These are phyloP conservation scores for Apiospora kogelbergensis DNA, from an alignment of 2,329 filamentous ascomycete species.

Conservation along the genomic window DNA sequence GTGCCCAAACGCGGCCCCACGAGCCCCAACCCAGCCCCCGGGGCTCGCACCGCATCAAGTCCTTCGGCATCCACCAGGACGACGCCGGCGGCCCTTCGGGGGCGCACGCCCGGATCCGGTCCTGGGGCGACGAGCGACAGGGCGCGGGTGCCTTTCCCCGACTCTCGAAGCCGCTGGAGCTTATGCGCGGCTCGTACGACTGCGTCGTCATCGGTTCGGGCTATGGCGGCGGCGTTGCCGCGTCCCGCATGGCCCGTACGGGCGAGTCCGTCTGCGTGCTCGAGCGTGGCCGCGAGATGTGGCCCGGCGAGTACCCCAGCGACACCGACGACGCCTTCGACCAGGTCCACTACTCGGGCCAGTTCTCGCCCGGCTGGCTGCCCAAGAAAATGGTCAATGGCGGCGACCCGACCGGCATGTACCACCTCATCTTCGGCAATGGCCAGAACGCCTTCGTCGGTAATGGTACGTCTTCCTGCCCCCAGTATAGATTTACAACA, in stretches of 20 bases:
- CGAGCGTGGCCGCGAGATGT: constrained; percentile 63
- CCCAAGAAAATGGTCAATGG: constrained; percentile 43
- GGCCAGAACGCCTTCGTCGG: constrained; percentile 63
- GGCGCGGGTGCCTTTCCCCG: constrained; percentile 42
- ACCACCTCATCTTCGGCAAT: constrained; percentile 61
- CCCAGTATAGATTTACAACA: neutral
- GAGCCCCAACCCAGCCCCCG: constrained; percentile 14
- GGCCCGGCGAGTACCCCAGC: constrained; percentile 65
- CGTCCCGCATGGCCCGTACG: constrained; percentile 62
- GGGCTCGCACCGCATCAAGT: constrained; percentile 26
- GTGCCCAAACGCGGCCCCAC: neutral
- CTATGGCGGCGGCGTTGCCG: constrained; percentile 67
- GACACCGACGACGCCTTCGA: constrained; percentile 44
- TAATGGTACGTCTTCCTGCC: constrained; percentile 44
- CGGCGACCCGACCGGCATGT: constrained; percentile 61
- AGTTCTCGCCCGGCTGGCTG: constrained; percentile 44
- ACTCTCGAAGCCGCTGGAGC: constrained; percentile 56
- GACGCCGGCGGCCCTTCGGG: constrained; percentile 34
- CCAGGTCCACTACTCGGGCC: constrained; percentile 58
- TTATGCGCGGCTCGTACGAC: constrained; percentile 60
- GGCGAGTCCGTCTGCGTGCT: constrained; percentile 63
- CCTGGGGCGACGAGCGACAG: constrained; percentile 31
- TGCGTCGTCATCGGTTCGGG: constrained; percentile 68
- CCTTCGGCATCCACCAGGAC: constrained; percentile 31
- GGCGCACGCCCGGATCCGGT: constrained; percentile 28